A percentile compares a stretch with the other conserved stretches of the same genome.
Evolutionary conservation across 202 grass and related monocot species (phyloP).

Genomic region (Setaria italica): DNA sequence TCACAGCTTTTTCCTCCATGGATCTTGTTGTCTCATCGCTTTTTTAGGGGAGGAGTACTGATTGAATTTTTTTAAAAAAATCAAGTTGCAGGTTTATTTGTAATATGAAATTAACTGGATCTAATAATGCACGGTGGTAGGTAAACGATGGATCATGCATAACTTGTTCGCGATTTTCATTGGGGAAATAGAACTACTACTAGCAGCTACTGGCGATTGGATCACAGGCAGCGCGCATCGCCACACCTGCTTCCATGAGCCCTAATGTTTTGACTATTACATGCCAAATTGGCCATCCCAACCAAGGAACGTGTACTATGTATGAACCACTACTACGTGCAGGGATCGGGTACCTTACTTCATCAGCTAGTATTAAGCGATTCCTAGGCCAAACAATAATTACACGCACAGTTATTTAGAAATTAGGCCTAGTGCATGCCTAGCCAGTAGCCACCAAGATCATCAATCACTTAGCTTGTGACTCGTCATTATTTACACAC

Average conservation of each 20-base stretch:
- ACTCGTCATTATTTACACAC: no score
- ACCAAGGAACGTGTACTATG: neutral
- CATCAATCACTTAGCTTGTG: no score
- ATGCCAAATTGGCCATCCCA: neutral
- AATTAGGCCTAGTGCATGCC: no score
- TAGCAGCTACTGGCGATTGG: neutral
- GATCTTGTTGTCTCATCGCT: neutral
- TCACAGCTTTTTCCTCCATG: neutral
- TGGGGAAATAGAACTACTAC: neutral
- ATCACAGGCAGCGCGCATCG: neutral
- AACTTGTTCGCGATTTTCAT: constrained; percentile 9
- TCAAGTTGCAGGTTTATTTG: neutral
- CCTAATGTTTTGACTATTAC: neutral
- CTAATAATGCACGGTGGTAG: constrained; percentile 8
- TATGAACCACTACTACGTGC: neutral
- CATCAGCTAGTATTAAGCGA: no score
- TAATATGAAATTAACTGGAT: neutral
- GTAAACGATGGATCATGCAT: neutral
- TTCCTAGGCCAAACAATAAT: no score
- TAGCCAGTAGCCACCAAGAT: no score
- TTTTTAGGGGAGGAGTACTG: neutral
- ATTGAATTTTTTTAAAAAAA: neutral
- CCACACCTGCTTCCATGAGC: neutral
- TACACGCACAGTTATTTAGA: no score
- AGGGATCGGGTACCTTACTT: no score